Conservation (phyloP, 208 protist species). For the Wallacemonas rigidus region DNA sequence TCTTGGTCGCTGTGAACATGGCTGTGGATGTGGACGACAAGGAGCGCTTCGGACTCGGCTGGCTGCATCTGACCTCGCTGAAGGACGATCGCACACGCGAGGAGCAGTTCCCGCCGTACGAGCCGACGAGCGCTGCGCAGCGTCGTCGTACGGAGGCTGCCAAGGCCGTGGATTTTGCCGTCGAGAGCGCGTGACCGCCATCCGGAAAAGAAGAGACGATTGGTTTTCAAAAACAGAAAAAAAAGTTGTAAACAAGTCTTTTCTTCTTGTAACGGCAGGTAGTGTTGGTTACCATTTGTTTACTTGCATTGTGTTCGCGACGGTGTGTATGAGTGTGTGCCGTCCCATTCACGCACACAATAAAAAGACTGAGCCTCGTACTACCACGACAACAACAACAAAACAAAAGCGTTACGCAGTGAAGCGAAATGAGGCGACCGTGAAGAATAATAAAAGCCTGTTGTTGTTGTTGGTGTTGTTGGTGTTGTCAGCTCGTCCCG, state of each 20-base stretch:
- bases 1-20: constrained; percentile 58
- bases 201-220: constrained; percentile 5
- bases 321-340: too few species aligned
- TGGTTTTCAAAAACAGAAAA: background rate
- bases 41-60: constrained; percentile 80
- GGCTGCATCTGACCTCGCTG: constrained; percentile 60
- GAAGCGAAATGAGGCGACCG: too few species aligned
- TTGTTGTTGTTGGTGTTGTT: background rate
- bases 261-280: background rate
- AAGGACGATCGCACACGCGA: constrained; percentile 72
- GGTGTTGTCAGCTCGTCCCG: too few species aligned
- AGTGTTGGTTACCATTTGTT: too few species aligned
- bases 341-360: too few species aligned
- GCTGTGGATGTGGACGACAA: constrained; percentile 61
- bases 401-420: too few species aligned
- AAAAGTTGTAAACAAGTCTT: background rate
- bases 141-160: constrained; percentile 69
- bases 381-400: too few species aligned
- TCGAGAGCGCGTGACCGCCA: constrained; percentile 27
- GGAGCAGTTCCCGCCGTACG: constrained; percentile 77
- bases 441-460: background rate
- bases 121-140: constrained; percentile 64
- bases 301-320: too few species aligned
- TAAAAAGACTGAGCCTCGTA: too few species aligned
- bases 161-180: constrained; percentile 64